Conservation (phyloP, 768 basidiomycete species). For the Boletus sensibilis region DNA sequence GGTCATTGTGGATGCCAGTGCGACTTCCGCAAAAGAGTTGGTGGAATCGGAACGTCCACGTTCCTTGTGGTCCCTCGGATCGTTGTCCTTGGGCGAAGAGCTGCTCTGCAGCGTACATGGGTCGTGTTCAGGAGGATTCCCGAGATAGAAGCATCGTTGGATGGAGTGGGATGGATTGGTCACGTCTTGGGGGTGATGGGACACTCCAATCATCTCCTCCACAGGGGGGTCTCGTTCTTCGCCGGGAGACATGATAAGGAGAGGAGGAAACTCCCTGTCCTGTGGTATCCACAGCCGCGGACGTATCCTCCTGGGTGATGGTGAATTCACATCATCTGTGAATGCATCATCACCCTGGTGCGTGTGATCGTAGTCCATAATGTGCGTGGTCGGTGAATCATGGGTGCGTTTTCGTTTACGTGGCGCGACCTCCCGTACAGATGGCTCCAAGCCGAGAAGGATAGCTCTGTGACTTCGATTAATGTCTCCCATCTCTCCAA, state of each 20-base stretch:
- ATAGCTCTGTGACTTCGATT: background rate
- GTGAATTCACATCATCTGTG: background rate
- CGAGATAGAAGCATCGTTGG: background rate
- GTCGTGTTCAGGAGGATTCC: background rate
- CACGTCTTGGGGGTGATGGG: background rate
- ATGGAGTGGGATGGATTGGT: background rate
- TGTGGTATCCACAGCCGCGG: slow-evolving; percentile 4
- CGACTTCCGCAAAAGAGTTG: slow-evolving; percentile 19
- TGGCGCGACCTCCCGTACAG: background rate
- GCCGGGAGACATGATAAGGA: slow-evolving; percentile 19
- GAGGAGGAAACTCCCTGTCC: slow-evolving; percentile 23
- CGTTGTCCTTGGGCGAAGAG: background rate
- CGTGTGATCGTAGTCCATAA: background rate
- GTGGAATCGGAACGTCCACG: slow-evolving; percentile 10
- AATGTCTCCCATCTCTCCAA: background rate
- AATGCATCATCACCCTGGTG: background rate
- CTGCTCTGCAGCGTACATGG: slow-evolving; percentile 1
- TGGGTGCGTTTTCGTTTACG: slow-evolving; percentile 21
- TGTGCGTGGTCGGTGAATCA: background rate
- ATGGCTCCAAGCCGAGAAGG: background rate
- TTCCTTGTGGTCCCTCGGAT: background rate
- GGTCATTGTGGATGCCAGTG: slow-evolving; percentile 8
- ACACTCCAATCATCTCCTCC: slow-evolving; percentile 2
- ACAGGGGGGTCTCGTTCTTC: background rate
- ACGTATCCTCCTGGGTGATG: slow-evolving; percentile 1